phyloP scores from a whole-genome alignment of 495 filamentous ascomycete genomes.

The Astrothelium subdiscretum region DNA sequence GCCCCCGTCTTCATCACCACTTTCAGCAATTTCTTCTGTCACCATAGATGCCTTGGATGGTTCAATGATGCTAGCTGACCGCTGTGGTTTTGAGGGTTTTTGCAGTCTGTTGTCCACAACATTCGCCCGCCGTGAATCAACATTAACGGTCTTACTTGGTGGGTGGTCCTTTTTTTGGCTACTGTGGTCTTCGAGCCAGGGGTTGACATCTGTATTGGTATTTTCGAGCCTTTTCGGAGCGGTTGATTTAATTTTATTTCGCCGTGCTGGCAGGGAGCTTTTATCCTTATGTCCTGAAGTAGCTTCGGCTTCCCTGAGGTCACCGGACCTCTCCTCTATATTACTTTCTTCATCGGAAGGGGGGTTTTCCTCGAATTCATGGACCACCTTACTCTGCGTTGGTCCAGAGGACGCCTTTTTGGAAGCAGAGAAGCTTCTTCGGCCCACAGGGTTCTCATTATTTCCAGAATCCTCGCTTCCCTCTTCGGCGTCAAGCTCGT shows the following conservation, averaged over 20 bases:
- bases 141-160: background rate
- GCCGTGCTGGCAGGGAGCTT: background rate
- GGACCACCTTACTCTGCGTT: slow-evolving; percentile 24
- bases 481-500: slow-evolving; percentile 46
- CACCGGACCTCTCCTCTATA: slow-evolving; percentile 14
- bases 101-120: background rate
- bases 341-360: slow-evolving; percentile 42
- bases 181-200: background rate
- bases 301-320: slow-evolving; percentile 15
- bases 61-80: background rate
- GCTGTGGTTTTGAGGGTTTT: background rate
- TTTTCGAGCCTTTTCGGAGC: background rate
- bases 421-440: slow-evolving; percentile 27
- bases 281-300: slow-evolving; percentile 11
- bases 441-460: slow-evolving; percentile 21
- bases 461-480: slow-evolving; percentile 35
- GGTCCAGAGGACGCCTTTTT: slow-evolving; percentile 7
- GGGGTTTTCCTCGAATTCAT: slow-evolving; percentile 50
- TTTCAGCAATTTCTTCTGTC: slow-evolving; percentile 19
- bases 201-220: background rate
- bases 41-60: background rate
- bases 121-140: background rate
- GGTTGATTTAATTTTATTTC: slow-evolving; percentile 5
- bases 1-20: slow-evolving; percentile 46
- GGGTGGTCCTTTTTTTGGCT: background rate